Percentiles rank a stretch among this genome's conserved stretches.
Evolutionary conservation across 2,329 filamentous ascomycete species (phyloP).

Genomic region (Pseudocercospora fuligena): DNA sequence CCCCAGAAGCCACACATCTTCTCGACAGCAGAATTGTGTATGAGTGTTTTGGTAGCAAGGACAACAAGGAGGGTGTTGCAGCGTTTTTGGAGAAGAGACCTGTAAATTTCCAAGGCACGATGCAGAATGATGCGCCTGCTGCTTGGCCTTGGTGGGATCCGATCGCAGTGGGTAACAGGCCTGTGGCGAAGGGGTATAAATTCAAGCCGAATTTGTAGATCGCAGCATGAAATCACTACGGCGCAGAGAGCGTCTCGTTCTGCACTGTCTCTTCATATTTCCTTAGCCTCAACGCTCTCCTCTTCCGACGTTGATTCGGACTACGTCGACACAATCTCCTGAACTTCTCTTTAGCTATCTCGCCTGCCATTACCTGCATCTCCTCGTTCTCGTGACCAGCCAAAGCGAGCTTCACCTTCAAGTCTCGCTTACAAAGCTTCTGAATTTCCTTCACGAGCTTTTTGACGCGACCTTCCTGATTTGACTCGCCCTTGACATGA

Average conservation of each 20-base stretch:
- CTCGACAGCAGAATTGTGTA: slow-evolving; percentile 69
- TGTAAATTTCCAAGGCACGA: slow-evolving; percentile 64
- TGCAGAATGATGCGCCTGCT: slow-evolving; percentile 63
- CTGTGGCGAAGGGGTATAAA: slow-evolving; percentile 41
- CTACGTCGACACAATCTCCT: background rate
- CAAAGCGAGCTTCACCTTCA: background rate
- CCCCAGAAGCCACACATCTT: slow-evolving; percentile 71
- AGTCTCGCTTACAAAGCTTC: background rate
- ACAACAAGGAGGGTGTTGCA: slow-evolving; percentile 69
- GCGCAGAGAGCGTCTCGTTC: too few species aligned
- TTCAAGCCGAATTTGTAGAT: slow-evolving; percentile 37
- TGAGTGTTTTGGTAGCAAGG: slow-evolving; percentile 64
- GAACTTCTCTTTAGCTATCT: background rate
- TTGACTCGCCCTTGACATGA: background rate
- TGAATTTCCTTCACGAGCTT: background rate
- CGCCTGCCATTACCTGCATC: background rate
- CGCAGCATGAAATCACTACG: background rate
- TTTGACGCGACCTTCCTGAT: background rate
- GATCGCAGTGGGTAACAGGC: slow-evolving; percentile 51
- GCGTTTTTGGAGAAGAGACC: slow-evolving; percentile 73
- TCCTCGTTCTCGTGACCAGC: background rate
- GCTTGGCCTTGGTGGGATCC: slow-evolving; percentile 73
- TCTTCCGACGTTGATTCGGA: background rate
- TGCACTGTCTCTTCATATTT: too few species aligned
- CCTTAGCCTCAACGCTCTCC: background rate